These are phyloP conservation scores for Rhizophagus sp. DNA, from an alignment of 192 early-diverging fungal genomes.

Conservation along the genomic window DNA sequence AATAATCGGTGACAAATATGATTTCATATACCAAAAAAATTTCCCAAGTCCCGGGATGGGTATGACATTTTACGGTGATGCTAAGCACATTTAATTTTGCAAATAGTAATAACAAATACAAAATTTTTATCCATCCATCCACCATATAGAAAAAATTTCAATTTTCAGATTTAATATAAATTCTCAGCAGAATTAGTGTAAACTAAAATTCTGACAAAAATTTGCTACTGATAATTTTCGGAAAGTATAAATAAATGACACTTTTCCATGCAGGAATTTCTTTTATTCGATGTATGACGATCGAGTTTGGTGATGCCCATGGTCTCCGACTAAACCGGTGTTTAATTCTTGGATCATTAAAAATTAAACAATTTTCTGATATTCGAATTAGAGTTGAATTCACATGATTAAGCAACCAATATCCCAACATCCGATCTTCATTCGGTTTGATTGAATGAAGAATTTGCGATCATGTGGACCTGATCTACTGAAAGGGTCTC, in stretches of 20 bases:
- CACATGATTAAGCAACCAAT: slow-evolving; percentile 36
- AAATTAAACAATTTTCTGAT: slow-evolving; percentile 18
- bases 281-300: slow-evolving; percentile 18
- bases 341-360: slow-evolving; percentile 4
- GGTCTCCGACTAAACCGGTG: neutral
- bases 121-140: too few relatives aligned
- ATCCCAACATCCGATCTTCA: slow-evolving; percentile 40
- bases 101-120: too few relatives aligned
- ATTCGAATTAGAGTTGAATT: neutral
- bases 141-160: too few relatives aligned
- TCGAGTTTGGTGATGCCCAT: slow-evolving; percentile 13
- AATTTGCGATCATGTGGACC: slow-evolving; percentile 31
- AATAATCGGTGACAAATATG: too few relatives aligned
- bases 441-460: slow-evolving; percentile 26
- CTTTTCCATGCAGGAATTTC: neutral
- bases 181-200: too few relatives aligned
- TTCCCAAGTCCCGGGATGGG: too few relatives aligned
- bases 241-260: slow-evolving; percentile 17
- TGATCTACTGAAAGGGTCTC: slow-evolving; percentile 38
- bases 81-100: too few relatives aligned
- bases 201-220: too few relatives aligned
- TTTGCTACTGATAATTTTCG: neutral
- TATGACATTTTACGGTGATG: too few relatives aligned
- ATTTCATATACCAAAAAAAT: too few relatives aligned
- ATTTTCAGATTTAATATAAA: too few relatives aligned